Evolutionary conservation across 108 stramenopile species (phyloP).

Genomic region (Aureococcus anophagefferens): DNA sequence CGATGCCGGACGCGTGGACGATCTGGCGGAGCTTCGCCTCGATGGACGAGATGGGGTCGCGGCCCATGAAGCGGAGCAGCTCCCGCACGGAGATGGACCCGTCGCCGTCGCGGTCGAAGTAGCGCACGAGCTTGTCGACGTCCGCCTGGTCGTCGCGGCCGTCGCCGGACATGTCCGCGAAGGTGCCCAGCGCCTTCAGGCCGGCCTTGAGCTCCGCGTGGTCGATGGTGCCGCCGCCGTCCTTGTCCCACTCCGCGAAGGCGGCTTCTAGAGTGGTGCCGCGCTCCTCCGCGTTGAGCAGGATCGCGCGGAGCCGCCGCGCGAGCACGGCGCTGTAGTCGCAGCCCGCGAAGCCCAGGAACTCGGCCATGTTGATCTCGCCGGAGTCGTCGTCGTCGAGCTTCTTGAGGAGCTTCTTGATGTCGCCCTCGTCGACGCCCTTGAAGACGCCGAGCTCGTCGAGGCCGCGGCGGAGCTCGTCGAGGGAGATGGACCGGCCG

Average conservation of each 20-base stretch:
- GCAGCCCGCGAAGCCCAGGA: slow-evolving; percentile 7
- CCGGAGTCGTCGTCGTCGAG: slow-evolving; percentile 1
- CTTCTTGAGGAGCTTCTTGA: not conserved
- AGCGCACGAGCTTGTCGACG: slow-evolving; percentile 5
- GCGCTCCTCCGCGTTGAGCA: not conserved
- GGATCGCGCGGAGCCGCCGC: slow-evolving; percentile 12
- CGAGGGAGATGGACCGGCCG: not conserved
- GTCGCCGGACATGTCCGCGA: not conserved
- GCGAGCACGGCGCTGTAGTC: slow-evolving; percentile 17
- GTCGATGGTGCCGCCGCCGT: slow-evolving; percentile 2
- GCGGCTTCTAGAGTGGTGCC: not conserved
- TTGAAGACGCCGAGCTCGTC: slow-evolving; percentile 1
- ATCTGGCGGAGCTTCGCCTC: slow-evolving; percentile 21
- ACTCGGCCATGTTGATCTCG: not conserved
- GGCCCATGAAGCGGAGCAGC: slow-evolving; percentile 13
- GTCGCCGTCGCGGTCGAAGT: slow-evolving; percentile 5
- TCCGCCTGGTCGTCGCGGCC: not conserved
- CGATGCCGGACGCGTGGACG: slow-evolving; percentile 8
- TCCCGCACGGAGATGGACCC: slow-evolving; percentile 9
- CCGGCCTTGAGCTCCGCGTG: not conserved
- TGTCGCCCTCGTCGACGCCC: not conserved
- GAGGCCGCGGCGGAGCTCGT: slow-evolving; percentile 1
- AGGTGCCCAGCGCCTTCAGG: not conserved
- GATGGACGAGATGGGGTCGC: slow-evolving; percentile 10
- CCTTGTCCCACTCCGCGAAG: slow-evolving; percentile 5